Base-by-base conservation (phyloP, 2,329 filamentous ascomycete species). In the Sporothrix phasma region DNA sequence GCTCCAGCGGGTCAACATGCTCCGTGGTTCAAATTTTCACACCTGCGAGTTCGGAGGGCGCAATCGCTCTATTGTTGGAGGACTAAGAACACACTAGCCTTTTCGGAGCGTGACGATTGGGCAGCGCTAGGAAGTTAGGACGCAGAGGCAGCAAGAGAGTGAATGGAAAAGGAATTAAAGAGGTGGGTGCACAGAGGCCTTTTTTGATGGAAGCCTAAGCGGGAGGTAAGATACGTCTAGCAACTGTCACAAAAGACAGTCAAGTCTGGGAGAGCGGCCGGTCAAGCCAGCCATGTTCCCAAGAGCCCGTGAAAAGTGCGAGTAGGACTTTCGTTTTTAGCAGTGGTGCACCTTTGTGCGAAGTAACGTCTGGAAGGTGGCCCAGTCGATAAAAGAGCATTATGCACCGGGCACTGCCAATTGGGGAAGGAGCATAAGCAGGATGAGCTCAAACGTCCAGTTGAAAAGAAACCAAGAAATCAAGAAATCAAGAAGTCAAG, bases 1-100 rank as follows among this genome's bases (percentile, higher is more conserved):
- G 53, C 56, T 64, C 59, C 59, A 62, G 62, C 64, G 64, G 64
- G 59, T 43, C 51, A 62, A 43, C 49, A 29, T 62, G 49, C 51
- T 65, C 64, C 64, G 64, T 65, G 63, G 47, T 17, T 29, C 61
- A 22, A 61, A 39, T 56, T 62, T 61, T 47, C 61, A 37, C 31
- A n/a, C 19, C 61, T 63, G 61, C 61, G 61, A 63, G 17, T 63
- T 63, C 61, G 61, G 61, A 63, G 61, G 49, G 31, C 39, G 61
- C 61, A 39, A 56, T 46, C 39, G 49, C 49, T 56, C 39, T 43
- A 29, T 45, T 54, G 61, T 54, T 54, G 49, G 39, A n/a, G 13
- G 51, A 51, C 61, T 63, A 63, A 63, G n/a, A 39, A 15, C 37
- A 8, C n/a, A 49, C 51, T 63, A 63, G 61, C 43, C 17, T 24